Base-by-base conservation (phyloP, 1,284 basidiomycete species). In the Sporisorium iseilematis-ciliati region DNA sequence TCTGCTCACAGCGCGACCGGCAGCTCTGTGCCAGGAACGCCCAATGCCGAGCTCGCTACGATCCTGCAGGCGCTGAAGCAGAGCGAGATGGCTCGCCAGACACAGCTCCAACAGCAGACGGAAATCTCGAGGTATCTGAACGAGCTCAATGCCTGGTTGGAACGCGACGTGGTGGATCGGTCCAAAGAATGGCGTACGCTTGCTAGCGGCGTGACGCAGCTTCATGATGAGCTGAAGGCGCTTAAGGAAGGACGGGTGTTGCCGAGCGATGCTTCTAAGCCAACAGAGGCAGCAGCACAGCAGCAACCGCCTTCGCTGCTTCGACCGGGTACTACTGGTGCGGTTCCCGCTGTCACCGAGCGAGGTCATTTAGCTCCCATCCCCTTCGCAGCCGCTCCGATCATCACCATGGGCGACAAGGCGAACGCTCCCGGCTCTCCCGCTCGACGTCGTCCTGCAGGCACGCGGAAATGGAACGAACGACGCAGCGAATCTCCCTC, bases 61-160 rank as follows among this genome's bases (percentile, higher is more conserved):
- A 67, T 82, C 33, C 43, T 81, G 45, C 43, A 75, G 26, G 75
- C 78, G 33, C 66, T 82, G 40, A 68, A 71, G 38, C 76, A 79
- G 56, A 76, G 69, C 52, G 79, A 81, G 41, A 50, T 63, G 49
- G 76, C 78, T 4, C 74, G 80, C 11, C 65, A 77, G 53, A 69
- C 64, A 10, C 78, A 82, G 53, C 43, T 71, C 10, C 60, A 69
- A 41, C 81, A 82, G 50, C 80, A 82, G 40, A 69, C 69, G 29
- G 80, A 82, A 49, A 80, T 82, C 38, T 79, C 78, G 14, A 59
- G 80, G 41, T 82, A 82, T 42, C 66, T 82, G 49, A 80, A 80
- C 68, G 80, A 82, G 63, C 76, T 82, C 57, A 82, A 82, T 31
- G 51, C 58, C 1, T 82, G 81, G 81, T 57, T 82, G 10, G 81